Conservation (phyloP, 2,329 filamentous ascomycete genomes). For the Sporothrix pallida region DNA sequence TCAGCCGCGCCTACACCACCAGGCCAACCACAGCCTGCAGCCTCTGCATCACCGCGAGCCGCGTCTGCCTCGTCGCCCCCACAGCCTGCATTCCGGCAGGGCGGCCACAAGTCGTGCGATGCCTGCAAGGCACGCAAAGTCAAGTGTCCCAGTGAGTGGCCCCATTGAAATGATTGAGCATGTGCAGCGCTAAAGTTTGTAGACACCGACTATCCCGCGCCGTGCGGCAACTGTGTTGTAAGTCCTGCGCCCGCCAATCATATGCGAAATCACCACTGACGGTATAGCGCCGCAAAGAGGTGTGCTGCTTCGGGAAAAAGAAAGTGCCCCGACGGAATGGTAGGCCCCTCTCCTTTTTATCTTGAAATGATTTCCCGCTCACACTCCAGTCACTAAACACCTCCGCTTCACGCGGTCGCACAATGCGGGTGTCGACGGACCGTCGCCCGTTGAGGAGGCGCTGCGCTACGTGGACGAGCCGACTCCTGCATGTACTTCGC, state of each 20-base stretch:
- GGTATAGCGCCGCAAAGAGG: constrained; percentile 35
- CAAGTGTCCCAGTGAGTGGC: constrained; percentile 46
- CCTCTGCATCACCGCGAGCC: not conserved
- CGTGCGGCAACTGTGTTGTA: constrained; percentile 35
- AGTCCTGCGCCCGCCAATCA: not conserved
- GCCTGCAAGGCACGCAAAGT: constrained; percentile 51
- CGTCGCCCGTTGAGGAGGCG: not conserved
- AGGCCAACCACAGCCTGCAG: not conserved
- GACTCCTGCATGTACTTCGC: constrained; percentile 5
- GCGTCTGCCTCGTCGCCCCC: not conserved
- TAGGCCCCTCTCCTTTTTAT: not conserved
- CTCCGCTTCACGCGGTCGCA: constrained; percentile 15
- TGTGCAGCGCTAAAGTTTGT: no score
- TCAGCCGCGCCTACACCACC: not conserved
- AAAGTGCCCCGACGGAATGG: constrained; percentile 34
- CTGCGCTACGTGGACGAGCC: constrained; percentile 25
- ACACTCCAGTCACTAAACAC: constrained; percentile 27
- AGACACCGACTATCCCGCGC: constrained; percentile 34
- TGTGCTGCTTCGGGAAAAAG: constrained; percentile 35
- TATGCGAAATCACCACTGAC: not conserved
- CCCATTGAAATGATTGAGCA: no score
- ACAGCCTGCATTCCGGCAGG: constrained; percentile 28
- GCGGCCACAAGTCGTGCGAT: constrained; percentile 47
- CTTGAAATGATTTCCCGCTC: not conserved
- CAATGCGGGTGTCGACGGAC: not conserved